Percentiles rank a stretch among this genome's conserved stretches.
Evolutionary conservation across 2,329 filamentous ascomycete species (phyloP).

Genomic region (Apiospora koreana): DNA sequence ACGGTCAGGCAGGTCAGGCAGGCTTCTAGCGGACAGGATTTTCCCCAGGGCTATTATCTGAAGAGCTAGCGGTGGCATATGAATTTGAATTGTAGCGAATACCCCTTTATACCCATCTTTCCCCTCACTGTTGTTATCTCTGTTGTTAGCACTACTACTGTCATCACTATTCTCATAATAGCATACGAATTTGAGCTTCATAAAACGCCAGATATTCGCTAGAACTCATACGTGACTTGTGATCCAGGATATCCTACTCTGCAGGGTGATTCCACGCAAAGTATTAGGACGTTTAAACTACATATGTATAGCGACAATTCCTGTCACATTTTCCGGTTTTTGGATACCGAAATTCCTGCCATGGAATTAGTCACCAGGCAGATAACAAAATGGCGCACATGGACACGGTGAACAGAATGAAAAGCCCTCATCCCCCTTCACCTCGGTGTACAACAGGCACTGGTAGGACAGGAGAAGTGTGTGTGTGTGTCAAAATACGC

Average conservation of each 20-base stretch:
- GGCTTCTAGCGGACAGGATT: neutral
- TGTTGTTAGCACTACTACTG: neutral
- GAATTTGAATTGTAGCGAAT: constrained; percentile 7
- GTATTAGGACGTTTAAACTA: neutral
- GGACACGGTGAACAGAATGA: neutral
- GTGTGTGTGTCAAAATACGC: too few relatives aligned
- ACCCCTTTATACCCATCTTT: constrained; percentile 8
- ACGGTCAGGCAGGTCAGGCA: neutral
- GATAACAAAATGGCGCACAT: neutral
- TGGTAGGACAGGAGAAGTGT: neutral
- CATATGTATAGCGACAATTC: neutral
- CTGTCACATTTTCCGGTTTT: neutral
- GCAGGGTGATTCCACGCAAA: neutral
- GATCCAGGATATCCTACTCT: neutral
- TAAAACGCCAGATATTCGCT: neutral
- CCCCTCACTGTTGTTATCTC: neutral
- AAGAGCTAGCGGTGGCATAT: neutral
- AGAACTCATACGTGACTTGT: neutral
- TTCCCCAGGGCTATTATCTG: neutral
- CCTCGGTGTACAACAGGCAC: neutral
- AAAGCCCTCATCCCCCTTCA: neutral
- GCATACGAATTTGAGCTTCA: neutral
- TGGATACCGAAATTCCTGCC: neutral
- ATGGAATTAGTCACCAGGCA: neutral
- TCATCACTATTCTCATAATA: neutral